phyloP scores from a whole-genome alignment of 148 eudicot species.

The Cornus florida region DNA sequence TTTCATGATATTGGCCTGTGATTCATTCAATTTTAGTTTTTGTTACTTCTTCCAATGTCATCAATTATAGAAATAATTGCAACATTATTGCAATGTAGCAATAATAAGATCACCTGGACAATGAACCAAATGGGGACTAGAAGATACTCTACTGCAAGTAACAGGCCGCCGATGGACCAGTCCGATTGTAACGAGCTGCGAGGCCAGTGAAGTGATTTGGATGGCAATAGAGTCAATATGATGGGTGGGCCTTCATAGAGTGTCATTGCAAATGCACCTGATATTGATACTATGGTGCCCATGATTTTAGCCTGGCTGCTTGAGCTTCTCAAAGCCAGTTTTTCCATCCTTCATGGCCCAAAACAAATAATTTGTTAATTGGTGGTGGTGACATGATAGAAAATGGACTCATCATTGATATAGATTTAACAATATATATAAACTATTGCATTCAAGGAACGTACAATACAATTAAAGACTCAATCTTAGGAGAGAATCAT shows the following conservation, averaged over 20 bases:
- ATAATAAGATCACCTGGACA: conserved; percentile 10
- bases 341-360: conserved; percentile 32
- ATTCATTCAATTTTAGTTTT: background rate
- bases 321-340: conserved; percentile 15
- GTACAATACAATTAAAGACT: no score
- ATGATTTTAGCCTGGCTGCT: conserved; percentile 29
- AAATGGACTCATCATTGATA: no score
- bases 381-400: no score
- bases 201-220: background rate
- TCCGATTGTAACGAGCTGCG: background rate
- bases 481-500: no score
- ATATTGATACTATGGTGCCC: conserved; percentile 32
- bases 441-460: no score
- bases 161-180: conserved; percentile 4
- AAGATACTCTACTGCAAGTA: background rate
- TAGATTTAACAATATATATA: no score
- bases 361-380: no score
- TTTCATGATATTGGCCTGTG: background rate
- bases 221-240: background rate
- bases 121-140: conserved; percentile 6
- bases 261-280: conserved; percentile 35
- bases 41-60: background rate
- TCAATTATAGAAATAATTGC: background rate
- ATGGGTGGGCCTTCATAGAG: conserved; percentile 32
- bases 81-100: background rate